Conservation (phyloP, 441 rosid species). For the Pelargonium myrrhifolium region DNA sequence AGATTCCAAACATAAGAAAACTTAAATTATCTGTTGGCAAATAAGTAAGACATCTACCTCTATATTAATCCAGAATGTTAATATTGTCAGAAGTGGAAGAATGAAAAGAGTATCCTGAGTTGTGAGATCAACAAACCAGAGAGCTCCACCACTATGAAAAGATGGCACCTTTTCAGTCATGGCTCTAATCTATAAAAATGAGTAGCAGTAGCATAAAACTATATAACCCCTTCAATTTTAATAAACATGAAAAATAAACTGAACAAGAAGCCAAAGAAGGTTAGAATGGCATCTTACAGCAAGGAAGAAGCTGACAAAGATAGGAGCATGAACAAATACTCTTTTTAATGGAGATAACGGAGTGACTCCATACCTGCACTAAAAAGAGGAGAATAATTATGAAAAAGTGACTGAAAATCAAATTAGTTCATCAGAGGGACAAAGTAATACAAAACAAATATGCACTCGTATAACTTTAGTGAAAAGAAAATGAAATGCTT, state of each 20-base stretch:
- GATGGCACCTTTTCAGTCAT: conserved; percentile 55
- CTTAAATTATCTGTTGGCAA: too few relatives aligned
- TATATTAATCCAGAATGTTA: conserved; percentile 39
- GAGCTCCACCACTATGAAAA: conserved; percentile 45
- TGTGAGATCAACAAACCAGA: conserved; percentile 45
- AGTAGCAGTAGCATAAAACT: conserved; percentile 8
- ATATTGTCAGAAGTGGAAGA: conserved; percentile 40
- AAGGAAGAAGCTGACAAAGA: conserved; percentile 46
- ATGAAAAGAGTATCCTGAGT: conserved; percentile 40
- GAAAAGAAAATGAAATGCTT: too few relatives aligned
- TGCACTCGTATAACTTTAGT: too few relatives aligned
- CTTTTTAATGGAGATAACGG: conserved; percentile 46
- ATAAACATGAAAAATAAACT: neutral
- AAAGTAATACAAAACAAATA: neutral
- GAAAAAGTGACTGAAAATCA: neutral
- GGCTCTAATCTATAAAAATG: conserved; percentile 31
- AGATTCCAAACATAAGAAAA: too few relatives aligned
- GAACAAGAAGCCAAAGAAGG: neutral
- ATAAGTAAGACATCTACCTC: conserved; percentile 29
- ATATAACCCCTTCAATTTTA: neutral
- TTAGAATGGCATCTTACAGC: conserved; percentile 30
- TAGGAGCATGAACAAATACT: conserved; percentile 42
- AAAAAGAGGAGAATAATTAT: conserved; percentile 1
- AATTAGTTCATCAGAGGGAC: neutral
- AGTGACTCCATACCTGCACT: conserved; percentile 32